phyloP scores from a whole-genome alignment of 306 rosid species.

The Clitoria ternatea region DNA sequence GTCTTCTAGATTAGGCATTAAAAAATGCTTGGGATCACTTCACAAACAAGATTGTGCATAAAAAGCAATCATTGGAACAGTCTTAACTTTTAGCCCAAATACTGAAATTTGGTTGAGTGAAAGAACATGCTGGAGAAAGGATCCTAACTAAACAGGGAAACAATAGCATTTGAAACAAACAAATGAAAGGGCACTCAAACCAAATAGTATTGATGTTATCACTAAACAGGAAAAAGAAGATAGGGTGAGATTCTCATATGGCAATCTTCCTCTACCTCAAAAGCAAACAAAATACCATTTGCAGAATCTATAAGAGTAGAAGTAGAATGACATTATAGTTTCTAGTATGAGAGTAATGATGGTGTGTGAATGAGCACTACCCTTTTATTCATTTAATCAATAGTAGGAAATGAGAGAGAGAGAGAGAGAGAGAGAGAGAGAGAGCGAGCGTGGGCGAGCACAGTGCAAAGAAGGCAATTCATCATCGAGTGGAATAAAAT shows the following conservation, averaged over 20 bases:
- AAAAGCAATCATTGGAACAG: constrained; percentile 81
- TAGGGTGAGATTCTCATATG: neutral
- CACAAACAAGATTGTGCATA: constrained; percentile 56
- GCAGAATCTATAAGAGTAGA: constrained; percentile 19
- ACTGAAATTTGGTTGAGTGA: constrained; percentile 36
- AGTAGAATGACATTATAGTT: neutral
- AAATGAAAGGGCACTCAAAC: constrained; percentile 19
- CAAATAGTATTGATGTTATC: constrained; percentile 35
- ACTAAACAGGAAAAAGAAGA: neutral
- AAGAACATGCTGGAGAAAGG: constrained; percentile 23
- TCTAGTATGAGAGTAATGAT: neutral
- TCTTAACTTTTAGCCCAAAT: constrained; percentile 55
- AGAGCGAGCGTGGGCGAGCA: constrained; percentile 17
- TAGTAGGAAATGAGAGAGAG: too few species aligned
- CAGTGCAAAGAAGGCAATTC: constrained; percentile 17
- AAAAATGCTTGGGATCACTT: constrained; percentile 70
- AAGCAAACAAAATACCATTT: constrained; percentile 24
- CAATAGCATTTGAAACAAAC: constrained; percentile 22
- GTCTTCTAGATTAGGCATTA: constrained; percentile 73
- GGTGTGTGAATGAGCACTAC: neutral
- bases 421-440: neutral
- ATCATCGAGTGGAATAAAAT: constrained; percentile 13
- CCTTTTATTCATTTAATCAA: too few species aligned
- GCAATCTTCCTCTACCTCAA: constrained; percentile 9
- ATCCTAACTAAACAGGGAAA: constrained; percentile 48